Evolutionary conservation across 2,329 filamentous ascomycete species (phyloP), one percentile per base, ranked within the genome.

Genomic region (Thielaviopsis euricoi): DNA sequence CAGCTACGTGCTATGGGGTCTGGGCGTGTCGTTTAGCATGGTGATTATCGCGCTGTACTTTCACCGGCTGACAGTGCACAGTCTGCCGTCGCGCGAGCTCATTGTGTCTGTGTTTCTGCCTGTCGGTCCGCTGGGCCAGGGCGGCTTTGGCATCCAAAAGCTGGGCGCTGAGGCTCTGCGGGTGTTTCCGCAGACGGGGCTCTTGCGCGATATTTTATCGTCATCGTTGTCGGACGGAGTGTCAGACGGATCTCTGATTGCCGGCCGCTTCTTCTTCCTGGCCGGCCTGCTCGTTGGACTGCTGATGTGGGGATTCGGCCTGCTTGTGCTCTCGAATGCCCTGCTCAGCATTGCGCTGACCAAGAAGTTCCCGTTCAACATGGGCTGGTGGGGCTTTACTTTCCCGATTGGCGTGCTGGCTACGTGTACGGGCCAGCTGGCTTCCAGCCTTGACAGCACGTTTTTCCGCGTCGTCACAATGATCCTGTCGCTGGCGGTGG

Each of bases 41-140:
- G 74, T 76, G 49, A 76, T 86, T 21, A 70, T 87, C 25, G 80
- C 79, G 12, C 76, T 87, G 43, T 88, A 87, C 68, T 86, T 85
- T 65, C 80, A 84, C 60, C 80, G 84, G 12, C 72, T 88, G 10
- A 81, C 79, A 3, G 67, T 87, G 2, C 78, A 87, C 67, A 80
- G 81, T 46, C 73, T 87, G 15, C 83, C 83, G 0, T 77, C 82
- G 1, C 74, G 78, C 53, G 84, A 86, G 64, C 78, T 82, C 58
- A 82, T 87, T 50, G 82, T 86, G 10, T 83, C 79, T 1, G 78
- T 81, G 6, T 85, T 87, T 62, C 69, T 87, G 0, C 83, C 84
- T 0, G 71, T 87, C 0, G 82, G 84, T 0, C 82, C 83, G 0
- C 69, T 86, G 0, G 83, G 83, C 0, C 81, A 85, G 66, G 83